Conservation (phyloP, 352 stramenopile species). For the Phytophthora constricta region DNA sequence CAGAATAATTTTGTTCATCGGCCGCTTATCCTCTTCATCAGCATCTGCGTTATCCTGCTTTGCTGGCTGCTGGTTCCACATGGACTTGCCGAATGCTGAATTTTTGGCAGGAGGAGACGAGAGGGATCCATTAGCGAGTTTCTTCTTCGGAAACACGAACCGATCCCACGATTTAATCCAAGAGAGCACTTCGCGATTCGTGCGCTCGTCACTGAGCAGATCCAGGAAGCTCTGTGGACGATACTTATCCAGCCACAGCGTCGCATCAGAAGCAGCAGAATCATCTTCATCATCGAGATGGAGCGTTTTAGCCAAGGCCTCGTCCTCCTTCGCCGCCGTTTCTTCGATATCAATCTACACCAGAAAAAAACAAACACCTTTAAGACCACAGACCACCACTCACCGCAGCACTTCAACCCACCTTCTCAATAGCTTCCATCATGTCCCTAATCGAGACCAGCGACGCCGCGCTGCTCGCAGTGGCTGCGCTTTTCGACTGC, state of each 20-base stretch:
- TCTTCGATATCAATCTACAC: slow-evolving; percentile 74
- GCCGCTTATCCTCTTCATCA: slow-evolving; percentile 55
- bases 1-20: slow-evolving; percentile 92
- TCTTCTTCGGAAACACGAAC: slow-evolving; percentile 93
- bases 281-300: not conserved
- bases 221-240: slow-evolving; percentile 93
- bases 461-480: slow-evolving; percentile 22
- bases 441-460: slow-evolving; percentile 62
- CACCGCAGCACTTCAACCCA: too few relatives aligned
- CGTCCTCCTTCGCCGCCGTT: slow-evolving; percentile 46
- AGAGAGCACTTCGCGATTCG: slow-evolving; percentile 95
- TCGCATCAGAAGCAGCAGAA: slow-evolving; percentile 22
- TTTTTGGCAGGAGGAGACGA: slow-evolving; percentile 18
- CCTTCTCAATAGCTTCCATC: slow-evolving; percentile 69
- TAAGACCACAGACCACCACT: too few relatives aligned
- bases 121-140: slow-evolving; percentile 24
- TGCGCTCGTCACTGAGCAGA: slow-evolving; percentile 96
- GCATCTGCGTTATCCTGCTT: slow-evolving; percentile 11
- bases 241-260: slow-evolving; percentile 98
- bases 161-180: slow-evolving; percentile 96
- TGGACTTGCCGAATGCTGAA: slow-evolving; percentile 14
- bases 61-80: slow-evolving; percentile 18
- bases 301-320: slow-evolving; percentile 18
- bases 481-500: slow-evolving; percentile 8
- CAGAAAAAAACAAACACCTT: slow-evolving; percentile 10